A percentile compares a stretch with the other conserved stretches of the same genome.
Evolutionary conservation across 768 basidiomycete genomes (phyloP).

Genomic region (Leucosporidium creatinivorum): DNA sequence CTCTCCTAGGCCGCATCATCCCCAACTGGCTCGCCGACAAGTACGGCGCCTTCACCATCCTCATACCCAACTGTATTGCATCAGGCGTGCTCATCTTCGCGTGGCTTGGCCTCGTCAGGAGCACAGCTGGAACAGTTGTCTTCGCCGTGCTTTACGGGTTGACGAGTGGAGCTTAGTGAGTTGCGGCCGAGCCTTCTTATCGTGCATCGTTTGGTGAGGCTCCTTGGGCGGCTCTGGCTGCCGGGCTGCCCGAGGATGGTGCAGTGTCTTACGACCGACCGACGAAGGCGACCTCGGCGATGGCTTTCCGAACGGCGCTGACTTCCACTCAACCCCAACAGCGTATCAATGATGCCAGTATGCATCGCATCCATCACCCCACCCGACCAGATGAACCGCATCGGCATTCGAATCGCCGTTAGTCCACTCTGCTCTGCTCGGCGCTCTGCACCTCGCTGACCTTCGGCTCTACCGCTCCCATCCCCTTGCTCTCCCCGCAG

Average conservation of each 20-base stretch:
- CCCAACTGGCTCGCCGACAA: slow-evolving; percentile 45
- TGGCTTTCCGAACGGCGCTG: slow-evolving; percentile 29
- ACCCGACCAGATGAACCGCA: slow-evolving; percentile 25
- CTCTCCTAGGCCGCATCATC: slow-evolving; percentile 55
- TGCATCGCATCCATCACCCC: slow-evolving; percentile 34
- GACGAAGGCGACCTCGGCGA: no score
- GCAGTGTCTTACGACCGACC: no score
- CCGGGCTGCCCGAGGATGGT: no score
- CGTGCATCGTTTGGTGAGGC: no score
- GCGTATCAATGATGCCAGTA: no score
- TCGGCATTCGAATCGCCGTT: slow-evolving; percentile 40
- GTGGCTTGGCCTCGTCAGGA: slow-evolving; percentile 30
- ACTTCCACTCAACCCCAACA: not conserved
- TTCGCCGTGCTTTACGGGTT: slow-evolving; percentile 39
- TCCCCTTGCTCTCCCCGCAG: no score
- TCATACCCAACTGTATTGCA: slow-evolving; percentile 13
- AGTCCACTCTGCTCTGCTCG: slow-evolving; percentile 33
- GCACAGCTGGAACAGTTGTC: slow-evolving; percentile 35
- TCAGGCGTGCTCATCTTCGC: slow-evolving; percentile 34
- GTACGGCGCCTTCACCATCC: slow-evolving; percentile 28
- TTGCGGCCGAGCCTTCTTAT: no score
- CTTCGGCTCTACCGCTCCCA: no score
- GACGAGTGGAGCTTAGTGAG: slow-evolving; percentile 32
- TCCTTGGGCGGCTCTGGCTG: no score
- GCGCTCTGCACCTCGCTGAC: slow-evolving; percentile 28